These are phyloP conservation scores for Beauveria sp. DNA, from an alignment of 2,329 filamentous ascomycete species.

Conservation along the genomic window DNA sequence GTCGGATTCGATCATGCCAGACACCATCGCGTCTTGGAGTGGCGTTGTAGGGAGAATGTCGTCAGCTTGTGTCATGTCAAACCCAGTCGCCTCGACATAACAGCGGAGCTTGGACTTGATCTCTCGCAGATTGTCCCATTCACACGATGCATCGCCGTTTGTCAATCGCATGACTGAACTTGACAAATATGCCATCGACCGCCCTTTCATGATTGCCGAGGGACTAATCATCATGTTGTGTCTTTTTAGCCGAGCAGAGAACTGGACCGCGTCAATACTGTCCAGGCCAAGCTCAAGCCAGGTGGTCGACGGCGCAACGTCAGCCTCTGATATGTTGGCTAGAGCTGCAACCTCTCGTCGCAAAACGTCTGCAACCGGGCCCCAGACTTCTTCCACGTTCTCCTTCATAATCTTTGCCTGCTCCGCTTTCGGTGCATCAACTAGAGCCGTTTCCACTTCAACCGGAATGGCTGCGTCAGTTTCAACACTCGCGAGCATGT, in stretches of 20 bases:
- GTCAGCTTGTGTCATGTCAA: constrained; percentile 33
- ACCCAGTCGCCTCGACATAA: neutral
- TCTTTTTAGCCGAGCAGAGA: constrained; percentile 64
- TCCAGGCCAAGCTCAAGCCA: constrained; percentile 81
- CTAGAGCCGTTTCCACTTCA: constrained; percentile 5
- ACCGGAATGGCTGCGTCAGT: neutral
- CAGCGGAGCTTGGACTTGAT: neutral
- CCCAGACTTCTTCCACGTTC: constrained; percentile 49
- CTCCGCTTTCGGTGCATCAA: constrained; percentile 3
- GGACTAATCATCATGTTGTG: constrained; percentile 54
- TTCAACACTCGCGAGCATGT: constrained; percentile 6
- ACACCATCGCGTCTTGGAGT: constrained; percentile 79
- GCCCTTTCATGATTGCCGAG: constrained; percentile 67
- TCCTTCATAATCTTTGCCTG: neutral
- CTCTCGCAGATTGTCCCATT: neutral
- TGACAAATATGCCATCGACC: constrained; percentile 57
- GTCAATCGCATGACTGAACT: constrained; percentile 9
- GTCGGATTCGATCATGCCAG: constrained; percentile 68
- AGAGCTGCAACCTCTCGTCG: constrained; percentile 57
- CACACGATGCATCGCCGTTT: neutral
- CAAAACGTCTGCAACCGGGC: constrained; percentile 40
- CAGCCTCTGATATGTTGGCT: constrained; percentile 41
- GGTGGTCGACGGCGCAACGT: constrained; percentile 51
- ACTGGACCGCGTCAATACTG: constrained; percentile 84
- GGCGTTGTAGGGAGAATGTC: constrained; percentile 67